These are phyloP conservation scores for Claviceps humidiphila DNA, from an alignment of 2,329 filamentous ascomycete genomes.

Conservation along the genomic window DNA sequence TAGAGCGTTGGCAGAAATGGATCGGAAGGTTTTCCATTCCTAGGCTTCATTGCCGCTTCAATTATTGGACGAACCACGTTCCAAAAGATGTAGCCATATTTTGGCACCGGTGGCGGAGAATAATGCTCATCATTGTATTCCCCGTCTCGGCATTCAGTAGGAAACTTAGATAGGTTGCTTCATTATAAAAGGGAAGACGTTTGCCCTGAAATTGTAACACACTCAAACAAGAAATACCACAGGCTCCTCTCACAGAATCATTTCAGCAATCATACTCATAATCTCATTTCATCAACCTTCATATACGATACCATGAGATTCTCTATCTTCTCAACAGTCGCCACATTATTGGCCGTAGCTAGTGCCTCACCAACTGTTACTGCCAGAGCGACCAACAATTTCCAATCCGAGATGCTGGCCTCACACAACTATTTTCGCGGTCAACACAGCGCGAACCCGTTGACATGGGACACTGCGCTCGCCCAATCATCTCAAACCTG, in stretches of 20 bases:
- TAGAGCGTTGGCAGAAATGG: not conserved
- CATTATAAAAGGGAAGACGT: not conserved
- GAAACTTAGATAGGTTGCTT: not conserved
- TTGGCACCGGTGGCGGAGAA: not conserved
- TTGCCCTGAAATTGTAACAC: not conserved
- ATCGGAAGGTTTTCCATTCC: too few relatives aligned
- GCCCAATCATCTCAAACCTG: not conserved
- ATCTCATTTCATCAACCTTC: too few relatives aligned
- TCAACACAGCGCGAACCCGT: not conserved
- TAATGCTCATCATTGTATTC: not conserved
- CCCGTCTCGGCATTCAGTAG: not conserved
- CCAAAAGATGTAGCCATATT: not conserved
- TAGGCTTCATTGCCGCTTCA: too few relatives aligned
- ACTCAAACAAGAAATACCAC: not conserved
- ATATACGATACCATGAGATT: not conserved
- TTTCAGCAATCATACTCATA: not conserved
- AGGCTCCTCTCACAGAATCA: too few relatives aligned
- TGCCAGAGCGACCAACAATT: not conserved
- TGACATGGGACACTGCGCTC: not conserved
- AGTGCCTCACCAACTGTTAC: not conserved
- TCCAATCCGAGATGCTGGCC: slow-evolving; percentile 1
- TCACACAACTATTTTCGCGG: slow-evolving; percentile 1
- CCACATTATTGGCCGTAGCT: not conserved
- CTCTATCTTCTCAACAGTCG: not conserved
- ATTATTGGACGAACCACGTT: not conserved